phyloP scores from a whole-genome alignment of 495 filamentous ascomycete genomes.

The Baudoinia panamericana region DNA sequence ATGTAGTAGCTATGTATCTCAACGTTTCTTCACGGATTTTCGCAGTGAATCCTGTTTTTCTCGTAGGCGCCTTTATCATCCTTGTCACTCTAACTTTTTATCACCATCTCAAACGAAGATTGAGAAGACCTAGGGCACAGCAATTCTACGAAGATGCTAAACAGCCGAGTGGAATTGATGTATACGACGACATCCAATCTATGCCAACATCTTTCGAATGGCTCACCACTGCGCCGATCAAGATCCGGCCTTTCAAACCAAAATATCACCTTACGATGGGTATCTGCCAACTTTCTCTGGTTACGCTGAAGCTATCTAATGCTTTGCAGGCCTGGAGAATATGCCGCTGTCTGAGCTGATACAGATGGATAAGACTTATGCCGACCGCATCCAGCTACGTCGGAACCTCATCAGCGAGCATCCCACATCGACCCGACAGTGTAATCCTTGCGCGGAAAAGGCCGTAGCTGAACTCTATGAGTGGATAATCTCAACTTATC shows the following conservation, averaged over 20 bases:
- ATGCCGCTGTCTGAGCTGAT: slow-evolving; percentile 49
- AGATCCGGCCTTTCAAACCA: slow-evolving; percentile 55
- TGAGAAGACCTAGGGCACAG: too few species aligned
- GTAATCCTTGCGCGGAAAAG: slow-evolving; percentile 29
- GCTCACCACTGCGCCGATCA: slow-evolving; percentile 42
- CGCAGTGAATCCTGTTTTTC: too few species aligned
- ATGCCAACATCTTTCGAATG: slow-evolving; percentile 45
- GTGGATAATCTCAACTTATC: slow-evolving; percentile 48
- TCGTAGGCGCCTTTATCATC: too few species aligned
- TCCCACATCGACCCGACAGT: slow-evolving; percentile 32
- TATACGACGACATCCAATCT: slow-evolving; percentile 36
- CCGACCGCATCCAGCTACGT: slow-evolving; percentile 41
- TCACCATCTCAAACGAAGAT: too few species aligned
- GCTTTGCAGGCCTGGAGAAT: slow-evolving; percentile 36
- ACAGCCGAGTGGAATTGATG: too few species aligned
- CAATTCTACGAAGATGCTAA: too few species aligned
- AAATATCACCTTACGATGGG: slow-evolving; percentile 66
- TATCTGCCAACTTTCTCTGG: slow-evolving; percentile 20
- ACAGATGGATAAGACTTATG: slow-evolving; percentile 53
- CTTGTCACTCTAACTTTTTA: too few species aligned
- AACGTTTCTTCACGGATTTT: too few species aligned
- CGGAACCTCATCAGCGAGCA: slow-evolving; percentile 38
- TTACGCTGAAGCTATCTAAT: background rate
- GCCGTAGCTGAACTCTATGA: slow-evolving; percentile 54
- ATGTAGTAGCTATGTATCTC: too few species aligned